Percentiles rank a stretch among this genome's conserved stretches.
Conservation (phyloP, 768 basidiomycete species). For the Lactifluus volemus region DNA sequence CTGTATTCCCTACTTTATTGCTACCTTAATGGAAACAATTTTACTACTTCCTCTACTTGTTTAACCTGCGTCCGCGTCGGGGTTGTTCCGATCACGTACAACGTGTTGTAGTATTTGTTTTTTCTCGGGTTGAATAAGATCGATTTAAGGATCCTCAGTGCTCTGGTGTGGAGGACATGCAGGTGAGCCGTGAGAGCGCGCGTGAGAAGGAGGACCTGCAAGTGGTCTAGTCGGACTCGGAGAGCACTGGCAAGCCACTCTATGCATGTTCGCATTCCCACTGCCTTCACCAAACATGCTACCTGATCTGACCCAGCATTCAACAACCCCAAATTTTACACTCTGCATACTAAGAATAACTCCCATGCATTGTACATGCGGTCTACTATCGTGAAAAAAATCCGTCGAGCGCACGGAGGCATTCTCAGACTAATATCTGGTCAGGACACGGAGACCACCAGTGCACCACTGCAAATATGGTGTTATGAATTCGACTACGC, state of each 20-base stretch:
- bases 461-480: neutral
- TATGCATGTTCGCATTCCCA: neutral
- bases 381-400: neutral
- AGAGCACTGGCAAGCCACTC: neutral
- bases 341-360: neutral
- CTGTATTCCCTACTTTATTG: constrained; percentile 13
- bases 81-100: constrained; percentile 7
- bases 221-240: neutral
- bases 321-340: constrained; percentile 2
- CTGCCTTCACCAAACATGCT: constrained; percentile 1
- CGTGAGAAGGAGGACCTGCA: constrained; percentile 4
- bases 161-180: neutral
- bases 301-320: constrained; percentile 1
- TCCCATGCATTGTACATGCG: constrained; percentile 11
- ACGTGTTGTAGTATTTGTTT: constrained; percentile 9
- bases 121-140: constrained; percentile 3
- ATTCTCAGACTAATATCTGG: neutral
- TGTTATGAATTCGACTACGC: neutral
- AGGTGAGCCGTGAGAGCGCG: neutral
- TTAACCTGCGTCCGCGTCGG: neutral
- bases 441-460: neutral
- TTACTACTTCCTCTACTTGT: neutral
- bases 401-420: neutral
- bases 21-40: constrained; percentile 1
- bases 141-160: neutral